Evolutionary conservation across 179 eudicot genomes (phyloP), one percentile per base, ranked within the genome.

Genomic region (Drosera spatulata): DNA sequence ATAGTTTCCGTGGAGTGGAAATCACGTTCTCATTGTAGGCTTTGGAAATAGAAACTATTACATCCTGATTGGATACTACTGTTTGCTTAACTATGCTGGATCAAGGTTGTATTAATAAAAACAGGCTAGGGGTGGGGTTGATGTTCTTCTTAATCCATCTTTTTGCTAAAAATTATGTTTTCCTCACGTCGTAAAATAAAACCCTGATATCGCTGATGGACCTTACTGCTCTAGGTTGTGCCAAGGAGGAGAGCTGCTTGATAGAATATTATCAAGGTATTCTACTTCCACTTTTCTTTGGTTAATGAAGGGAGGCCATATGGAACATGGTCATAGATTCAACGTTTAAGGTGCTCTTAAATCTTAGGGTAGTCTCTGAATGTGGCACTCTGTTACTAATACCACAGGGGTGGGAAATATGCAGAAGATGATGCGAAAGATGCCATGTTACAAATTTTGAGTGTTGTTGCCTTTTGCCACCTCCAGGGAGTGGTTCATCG

Each of bases 161-260:
- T 46, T 7, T 7, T 46, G 50, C 10, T 7, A 46, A 7, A 46
- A 8, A 46, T 7, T 46, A 46, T 46, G 50, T 7, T 11, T 11
- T 46, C 50, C 50, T 7, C 11, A 46, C 50, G 11, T 11, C 53
- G 3, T 50, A n/a, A 8, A 10, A 15, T 50, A 10, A 50, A 11
- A 1, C 13, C 13, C 53, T 50, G 33, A 22, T 22, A 22, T 11
- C 13, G 13, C 22, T 71, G 59, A 58, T 65, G 42, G 61, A 39
- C 10, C 57, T 71, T 55, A 7, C 7, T 38, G 59, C 65, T 61
- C 61, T 74, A 87, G 97, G 86, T 75, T 90, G 79, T 90, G 97
- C 73, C 83, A 82, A 87, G 97, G 97, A 53, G 95, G 97, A 42
- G 96, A 87, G 71, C 80, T 90, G 61, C 59, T 90, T 22, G 33